Base-by-base conservation (phyloP, 2,329 filamentous ascomycete species). In the Cladophialophora carrionii region DNA sequence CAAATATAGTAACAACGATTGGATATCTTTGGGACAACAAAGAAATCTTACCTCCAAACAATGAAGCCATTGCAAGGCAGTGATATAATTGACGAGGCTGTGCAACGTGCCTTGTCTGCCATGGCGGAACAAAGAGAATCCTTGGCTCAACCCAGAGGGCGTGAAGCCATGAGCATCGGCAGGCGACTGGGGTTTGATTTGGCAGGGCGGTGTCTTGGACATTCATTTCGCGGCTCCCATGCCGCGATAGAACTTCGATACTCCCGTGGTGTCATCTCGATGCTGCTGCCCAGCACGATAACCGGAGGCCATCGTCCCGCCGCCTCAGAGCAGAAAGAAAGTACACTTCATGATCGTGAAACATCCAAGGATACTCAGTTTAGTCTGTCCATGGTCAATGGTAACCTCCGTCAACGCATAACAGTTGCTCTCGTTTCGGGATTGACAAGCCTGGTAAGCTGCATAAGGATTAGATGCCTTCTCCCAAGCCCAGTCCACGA, bases 331-430 rank as follows among this genome's bases (percentile, higher is more conserved):
- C 41, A 65, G 46, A 26, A 62, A 83, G 79, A 81, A 84, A 0
- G 76, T 65, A 1, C 73, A 76, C 1, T 84, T 76, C 46, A 85
- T 77, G 10, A 84, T 75, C 0, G 81, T 82, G 62, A 84, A 73
- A 1, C 82, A 83, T 6, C 81, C 82, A 0, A 80, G 81, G 68
- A 85, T 81, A 84, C 71, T 68, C 77, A 81, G 79, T 78, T 70
- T 85, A 85, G 68, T 85, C 54, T 58, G 32, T 14, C 6, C 14
- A 24, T n/a, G 5, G 24, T 41, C 46, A 53, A 4, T 32, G 17
- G 29, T 8, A 22, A 3, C 17, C 5, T 29, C 14, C 7, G 17
- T 20, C 17, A 17, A 17, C 12, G 24, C 3, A 17, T 24, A 20
- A 8, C 2, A 57, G 49, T 54, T 20, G 58, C 61, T 85, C 83